Base-by-base conservation (phyloP, 345 rosid species). In the Barbarea vulgaris region DNA sequence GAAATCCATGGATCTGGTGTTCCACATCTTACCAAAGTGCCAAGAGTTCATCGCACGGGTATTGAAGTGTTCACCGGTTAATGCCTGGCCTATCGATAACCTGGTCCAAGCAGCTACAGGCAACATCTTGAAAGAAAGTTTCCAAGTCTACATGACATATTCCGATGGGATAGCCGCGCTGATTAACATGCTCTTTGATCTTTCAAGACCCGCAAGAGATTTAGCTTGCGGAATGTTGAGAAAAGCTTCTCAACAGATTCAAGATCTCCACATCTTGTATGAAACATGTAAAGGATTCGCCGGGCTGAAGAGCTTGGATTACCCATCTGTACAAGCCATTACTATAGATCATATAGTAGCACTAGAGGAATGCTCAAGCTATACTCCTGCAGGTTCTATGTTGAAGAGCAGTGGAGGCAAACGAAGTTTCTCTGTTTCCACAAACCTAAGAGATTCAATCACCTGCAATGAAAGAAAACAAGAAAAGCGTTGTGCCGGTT, bases 91-190 rank as follows among this genome's bases (percentile, higher is more conserved):
- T 69, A 47, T 48, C 21, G 68, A 83, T 54, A 81, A 81, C 54
- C 76, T 88, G 41, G 89, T 83, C 64, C 89, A 83, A 57, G 91
- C 87, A 25, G 89, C 91, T 50, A 82, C 85, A 67, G 74, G 80
- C 56, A 87, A 84, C 77, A 88, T 85, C 81, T 81, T 92, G 83
- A 92, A 86, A 76, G 97, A 92, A 73, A 92, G 96, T 84, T 92
- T 92, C 82, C 92, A 86, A 80, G 93, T 92, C 14, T 87, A 87
- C 82, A 57, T 17, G 22, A 82, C 86, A 3, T 85, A 81, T 33
- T 55, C 80, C 7, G 91, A 88, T 77, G 87, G 90, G 9, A 53
- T 88, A 1, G 83, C 87, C 0, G 76, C 83, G 48, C 87, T 89
- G 12, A 59, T 81, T 22, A 80, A 86, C 64, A 79, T 81, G 85